Conservation (phyloP, 345 rosid genomes). For the Linum tenue region DNA sequence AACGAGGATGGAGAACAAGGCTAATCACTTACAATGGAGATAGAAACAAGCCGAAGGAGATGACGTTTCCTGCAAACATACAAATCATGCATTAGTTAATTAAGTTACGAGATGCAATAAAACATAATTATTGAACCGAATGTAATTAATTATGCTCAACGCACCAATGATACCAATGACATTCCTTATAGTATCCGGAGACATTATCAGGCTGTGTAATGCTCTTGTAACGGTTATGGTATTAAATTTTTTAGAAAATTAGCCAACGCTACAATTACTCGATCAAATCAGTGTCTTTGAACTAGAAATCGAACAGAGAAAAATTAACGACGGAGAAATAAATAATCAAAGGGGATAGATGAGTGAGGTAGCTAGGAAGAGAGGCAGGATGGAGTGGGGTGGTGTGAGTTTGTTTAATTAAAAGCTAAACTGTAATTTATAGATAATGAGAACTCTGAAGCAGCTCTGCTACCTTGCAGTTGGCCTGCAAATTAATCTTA, state of each 20-base stretch:
- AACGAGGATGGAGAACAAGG: neutral
- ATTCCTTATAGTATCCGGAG: slow-evolving; percentile 35
- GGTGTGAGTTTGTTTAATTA: slow-evolving; percentile 1
- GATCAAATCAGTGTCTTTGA: neutral
- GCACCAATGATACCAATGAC: slow-evolving; percentile 59
- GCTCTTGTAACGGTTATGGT: slow-evolving; percentile 3
- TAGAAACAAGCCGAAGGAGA: slow-evolving; percentile 63
- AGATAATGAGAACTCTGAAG: no score
- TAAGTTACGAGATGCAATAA: neutral
- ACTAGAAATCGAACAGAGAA: neutral
- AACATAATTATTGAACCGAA: neutral
- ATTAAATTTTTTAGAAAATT: no score
- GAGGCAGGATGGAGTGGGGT: neutral
- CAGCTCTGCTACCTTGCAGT: no score
- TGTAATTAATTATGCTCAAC: neutral
- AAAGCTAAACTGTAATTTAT: neutral
- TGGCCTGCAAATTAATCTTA: no score
- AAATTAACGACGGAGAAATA: no score
- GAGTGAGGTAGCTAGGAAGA: neutral
- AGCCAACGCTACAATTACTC: no score
- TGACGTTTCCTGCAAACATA: slow-evolving; percentile 53
- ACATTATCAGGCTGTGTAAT: slow-evolving; percentile 30
- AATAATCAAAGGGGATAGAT: neutral
- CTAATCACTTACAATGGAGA: slow-evolving; percentile 64
- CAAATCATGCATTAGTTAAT: neutral